These are phyloP conservation scores for Ustilago trichophora DNA, from an alignment of 1,284 basidiomycete species.

Conservation along the genomic window DNA sequence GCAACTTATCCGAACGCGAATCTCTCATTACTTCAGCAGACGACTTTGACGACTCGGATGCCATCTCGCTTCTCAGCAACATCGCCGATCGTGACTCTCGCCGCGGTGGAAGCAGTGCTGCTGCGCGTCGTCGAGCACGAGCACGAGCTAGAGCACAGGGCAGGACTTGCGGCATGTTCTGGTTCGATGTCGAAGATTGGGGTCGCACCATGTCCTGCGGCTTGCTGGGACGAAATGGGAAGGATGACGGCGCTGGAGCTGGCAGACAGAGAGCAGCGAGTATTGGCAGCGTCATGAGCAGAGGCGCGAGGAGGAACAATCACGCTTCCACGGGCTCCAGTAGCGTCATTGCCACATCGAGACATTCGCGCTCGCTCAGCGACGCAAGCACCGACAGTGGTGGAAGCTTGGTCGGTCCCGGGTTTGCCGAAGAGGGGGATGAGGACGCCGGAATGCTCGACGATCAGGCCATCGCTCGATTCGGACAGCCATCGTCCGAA, in stretches of 20 bases:
- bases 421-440: slow-evolving; percentile 36
- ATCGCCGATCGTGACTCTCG: slow-evolving; percentile 53
- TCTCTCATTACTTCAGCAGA: slow-evolving; percentile 22
- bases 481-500: slow-evolving; percentile 8
- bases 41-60: slow-evolving; percentile 56
- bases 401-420: slow-evolving; percentile 15
- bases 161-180: slow-evolving; percentile 21
- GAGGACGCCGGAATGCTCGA: slow-evolving; percentile 56
- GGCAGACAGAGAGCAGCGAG: slow-evolving; percentile 22
- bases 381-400: slow-evolving; percentile 36
- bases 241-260: background rate
- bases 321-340: background rate
- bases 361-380: slow-evolving; percentile 30
- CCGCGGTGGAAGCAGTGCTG: slow-evolving; percentile 11
- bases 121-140: slow-evolving; percentile 28
- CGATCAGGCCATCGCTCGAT: slow-evolving; percentile 43
- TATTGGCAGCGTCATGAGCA: slow-evolving; percentile 37
- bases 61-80: slow-evolving; percentile 56
- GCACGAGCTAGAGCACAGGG: slow-evolving; percentile 24
- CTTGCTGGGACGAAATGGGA: slow-evolving; percentile 10
- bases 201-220: slow-evolving; percentile 21
- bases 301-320: slow-evolving; percentile 18
- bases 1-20: slow-evolving; percentile 19
- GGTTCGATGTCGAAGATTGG: slow-evolving; percentile 26
- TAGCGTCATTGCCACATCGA: slow-evolving; percentile 2